phyloP scores from a whole-genome alignment of 768 basidiomycete species.

The Termitomyces bulborhizus region DNA sequence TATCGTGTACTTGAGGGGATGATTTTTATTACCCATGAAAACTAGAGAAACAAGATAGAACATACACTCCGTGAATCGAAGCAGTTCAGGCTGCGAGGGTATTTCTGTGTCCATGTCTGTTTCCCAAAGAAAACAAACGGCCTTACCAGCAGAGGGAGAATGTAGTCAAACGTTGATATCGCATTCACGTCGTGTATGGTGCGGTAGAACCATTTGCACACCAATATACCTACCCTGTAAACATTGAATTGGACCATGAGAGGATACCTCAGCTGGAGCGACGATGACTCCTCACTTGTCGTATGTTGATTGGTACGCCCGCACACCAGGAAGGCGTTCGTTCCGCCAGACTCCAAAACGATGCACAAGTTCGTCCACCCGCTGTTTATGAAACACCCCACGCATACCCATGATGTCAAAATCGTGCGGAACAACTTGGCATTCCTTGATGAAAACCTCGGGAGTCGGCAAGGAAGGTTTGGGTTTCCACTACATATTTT shows the following conservation, averaged over 20 bases:
- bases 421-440: conserved; percentile 45
- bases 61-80: conserved; percentile 68
- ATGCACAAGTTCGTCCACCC: conserved; percentile 55
- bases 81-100: conserved; percentile 56
- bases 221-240: conserved; percentile 51
- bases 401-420: conserved; percentile 75
- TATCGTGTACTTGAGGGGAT: conserved; percentile 56
- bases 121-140: neutral
- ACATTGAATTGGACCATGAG: neutral
- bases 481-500: conserved; percentile 49
- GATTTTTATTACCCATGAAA: neutral
- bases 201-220: conserved; percentile 76
- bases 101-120: neutral
- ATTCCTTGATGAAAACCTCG: conserved; percentile 64
- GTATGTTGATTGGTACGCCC: conserved; percentile 82
- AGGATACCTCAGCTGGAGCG: neutral
- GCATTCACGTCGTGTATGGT: conserved; percentile 74
- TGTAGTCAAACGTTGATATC: conserved; percentile 71
- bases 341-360: conserved; percentile 66
- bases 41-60: neutral
- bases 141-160: conserved; percentile 73
- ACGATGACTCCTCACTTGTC: conserved; percentile 46
- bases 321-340: conserved; percentile 65
- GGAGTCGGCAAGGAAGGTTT: conserved; percentile 53
- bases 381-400: conserved; percentile 51